Conservation (phyloP, 2,329 filamentous ascomycete species). For the Huntiella savannae region DNA sequence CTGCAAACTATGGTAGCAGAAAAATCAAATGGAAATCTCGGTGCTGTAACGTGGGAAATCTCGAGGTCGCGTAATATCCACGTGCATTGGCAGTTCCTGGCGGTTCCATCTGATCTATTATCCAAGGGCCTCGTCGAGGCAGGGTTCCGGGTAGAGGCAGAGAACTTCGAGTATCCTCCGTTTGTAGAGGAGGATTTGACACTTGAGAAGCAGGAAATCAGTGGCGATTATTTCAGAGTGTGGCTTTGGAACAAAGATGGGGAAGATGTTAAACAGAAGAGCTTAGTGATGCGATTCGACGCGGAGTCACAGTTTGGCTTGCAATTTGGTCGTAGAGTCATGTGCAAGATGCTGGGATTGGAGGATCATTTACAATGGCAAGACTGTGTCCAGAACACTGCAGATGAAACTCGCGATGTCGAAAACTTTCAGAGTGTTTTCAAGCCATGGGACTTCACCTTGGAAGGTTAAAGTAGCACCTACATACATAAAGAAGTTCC, state of each 20-base stretch:
- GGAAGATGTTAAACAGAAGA: constrained; percentile 22
- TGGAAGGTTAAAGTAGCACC: constrained; percentile 12
- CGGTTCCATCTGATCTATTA: constrained; percentile 50
- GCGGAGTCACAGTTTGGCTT: constrained; percentile 63
- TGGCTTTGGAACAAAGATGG: constrained; percentile 51
- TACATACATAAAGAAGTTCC: neutral
- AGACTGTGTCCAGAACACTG: constrained; percentile 57
- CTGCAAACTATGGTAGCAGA: constrained; percentile 62
- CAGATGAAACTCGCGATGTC: constrained; percentile 64
- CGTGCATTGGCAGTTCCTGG: constrained; percentile 83
- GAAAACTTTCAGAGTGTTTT: constrained; percentile 66
- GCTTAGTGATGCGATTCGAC: constrained; percentile 55
- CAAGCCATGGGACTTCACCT: constrained; percentile 69
- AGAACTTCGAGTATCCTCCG: constrained; percentile 43
- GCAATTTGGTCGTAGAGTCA: constrained; percentile 71
- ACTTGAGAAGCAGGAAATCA: constrained; percentile 28
- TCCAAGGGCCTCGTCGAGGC: constrained; percentile 61
- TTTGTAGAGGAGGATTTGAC: constrained; percentile 30
- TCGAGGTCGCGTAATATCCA: constrained; percentile 67
- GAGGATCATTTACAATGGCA: constrained; percentile 70
- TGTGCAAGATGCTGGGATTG: constrained; percentile 70
- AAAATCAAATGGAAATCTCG: constrained; percentile 39
- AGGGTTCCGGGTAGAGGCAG: constrained; percentile 72
- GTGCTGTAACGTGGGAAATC: constrained; percentile 83
- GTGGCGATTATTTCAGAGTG: constrained; percentile 57